phyloP scores from a whole-genome alignment of 148 eudicot species.

The Nepenthes gracilis region DNA sequence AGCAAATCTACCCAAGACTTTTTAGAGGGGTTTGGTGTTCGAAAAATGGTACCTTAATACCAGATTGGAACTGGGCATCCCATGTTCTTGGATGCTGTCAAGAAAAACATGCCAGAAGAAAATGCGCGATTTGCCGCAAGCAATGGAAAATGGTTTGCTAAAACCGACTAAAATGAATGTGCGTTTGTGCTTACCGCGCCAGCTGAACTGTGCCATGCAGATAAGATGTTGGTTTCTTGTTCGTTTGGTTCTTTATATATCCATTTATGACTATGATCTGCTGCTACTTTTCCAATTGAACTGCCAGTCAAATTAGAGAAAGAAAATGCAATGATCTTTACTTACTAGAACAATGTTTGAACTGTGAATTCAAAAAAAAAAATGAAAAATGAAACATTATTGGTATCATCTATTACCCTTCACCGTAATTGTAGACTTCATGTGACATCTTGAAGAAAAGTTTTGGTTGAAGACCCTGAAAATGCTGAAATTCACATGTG shows the following conservation, averaged over 20 bases:
- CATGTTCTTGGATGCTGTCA: slow-evolving; percentile 95
- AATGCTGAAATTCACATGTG: slow-evolving; percentile 44
- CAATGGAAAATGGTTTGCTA: neutral
- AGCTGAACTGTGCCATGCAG: slow-evolving; percentile 91
- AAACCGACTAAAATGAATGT: neutral
- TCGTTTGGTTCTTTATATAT: slow-evolving; percentile 82
- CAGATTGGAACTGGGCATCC: slow-evolving; percentile 99
- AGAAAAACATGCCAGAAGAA: neutral
- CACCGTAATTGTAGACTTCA: slow-evolving; percentile 97
- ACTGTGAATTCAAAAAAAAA: neutral
- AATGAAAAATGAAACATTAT: neutral
- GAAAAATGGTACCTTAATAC: slow-evolving; percentile 56
- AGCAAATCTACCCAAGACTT: neutral
- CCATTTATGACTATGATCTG: slow-evolving; percentile 96
- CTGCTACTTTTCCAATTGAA: slow-evolving; percentile 93
- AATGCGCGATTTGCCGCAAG: neutral
- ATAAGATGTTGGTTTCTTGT: slow-evolving; percentile 85
- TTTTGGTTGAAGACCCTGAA: slow-evolving; percentile 89
- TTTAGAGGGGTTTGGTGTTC: neutral
- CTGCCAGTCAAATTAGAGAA: slow-evolving; percentile 26
- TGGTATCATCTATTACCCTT: slow-evolving; percentile 45
- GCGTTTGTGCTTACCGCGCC: slow-evolving; percentile 46
- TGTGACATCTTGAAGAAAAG: slow-evolving; percentile 99
- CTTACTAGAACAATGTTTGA: neutral
- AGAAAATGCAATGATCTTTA: neutral